phyloP scores from a whole-genome alignment of 2,329 filamentous ascomycete genomes.

The Fusarium dimerum region DNA sequence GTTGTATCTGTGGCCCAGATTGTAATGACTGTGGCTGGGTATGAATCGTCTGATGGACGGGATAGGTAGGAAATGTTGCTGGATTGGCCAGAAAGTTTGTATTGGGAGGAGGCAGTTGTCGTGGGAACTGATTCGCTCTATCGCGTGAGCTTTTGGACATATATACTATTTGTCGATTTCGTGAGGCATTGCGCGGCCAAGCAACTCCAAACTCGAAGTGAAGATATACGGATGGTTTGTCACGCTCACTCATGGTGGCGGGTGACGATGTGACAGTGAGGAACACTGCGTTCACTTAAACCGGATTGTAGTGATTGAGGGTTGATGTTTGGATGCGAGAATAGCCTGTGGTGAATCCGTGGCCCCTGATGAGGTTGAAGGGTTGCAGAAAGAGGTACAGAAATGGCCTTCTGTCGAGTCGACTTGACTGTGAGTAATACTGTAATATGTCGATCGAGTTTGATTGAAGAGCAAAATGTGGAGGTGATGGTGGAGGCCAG shows the following conservation, averaged over 20 bases:
- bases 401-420: too few species aligned
- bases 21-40: not conserved
- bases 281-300: too few species aligned
- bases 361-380: too few species aligned
- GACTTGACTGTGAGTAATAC: too few species aligned
- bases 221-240: slow-evolving; percentile 43
- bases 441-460: too few species aligned
- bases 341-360: too few species aligned
- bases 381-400: too few species aligned
- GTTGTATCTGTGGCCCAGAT: not conserved
- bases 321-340: too few species aligned
- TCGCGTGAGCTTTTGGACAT: slow-evolving; percentile 48
- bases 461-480: too few species aligned
- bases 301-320: too few species aligned
- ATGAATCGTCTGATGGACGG: slow-evolving; percentile 7
- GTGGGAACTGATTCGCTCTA: slow-evolving; percentile 44
- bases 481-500: too few species aligned
- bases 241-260: slow-evolving; percentile 26
- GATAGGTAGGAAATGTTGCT: slow-evolving; percentile 11
- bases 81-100: slow-evolving; percentile 44
- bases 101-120: slow-evolving; percentile 46
- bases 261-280: not conserved
- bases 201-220: slow-evolving; percentile 55
- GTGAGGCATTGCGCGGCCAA: slow-evolving; percentile 46
- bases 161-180: slow-evolving; percentile 48